Evolutionary conservation across 768 basidiomycete species (phyloP).

Genomic region (Pulveroboletus sp.): DNA sequence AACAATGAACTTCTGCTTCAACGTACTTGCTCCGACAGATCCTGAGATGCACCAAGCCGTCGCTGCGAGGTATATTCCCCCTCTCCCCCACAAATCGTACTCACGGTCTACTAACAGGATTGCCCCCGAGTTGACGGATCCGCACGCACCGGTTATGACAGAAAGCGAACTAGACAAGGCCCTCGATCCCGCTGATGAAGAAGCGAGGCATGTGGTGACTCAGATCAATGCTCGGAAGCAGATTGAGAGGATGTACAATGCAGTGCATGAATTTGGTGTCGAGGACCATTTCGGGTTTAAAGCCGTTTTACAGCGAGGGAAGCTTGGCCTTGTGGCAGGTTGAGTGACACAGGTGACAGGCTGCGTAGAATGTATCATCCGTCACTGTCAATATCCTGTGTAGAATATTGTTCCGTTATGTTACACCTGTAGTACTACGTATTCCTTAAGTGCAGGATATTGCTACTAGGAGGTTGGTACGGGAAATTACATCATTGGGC

Average conservation of each 20-base stretch:
- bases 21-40: slow-evolving; percentile 3
- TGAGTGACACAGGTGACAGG: too few species aligned
- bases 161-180: background rate
- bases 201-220: slow-evolving; percentile 4
- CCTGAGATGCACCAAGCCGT: slow-evolving; percentile 1
- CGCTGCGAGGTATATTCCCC: background rate
- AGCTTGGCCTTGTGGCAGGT: too few species aligned
- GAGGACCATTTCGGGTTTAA: too few species aligned
- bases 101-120: background rate
- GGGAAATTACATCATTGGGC: too few species aligned
- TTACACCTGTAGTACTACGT: too few species aligned
- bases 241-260: slow-evolving; percentile 15
- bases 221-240: slow-evolving; percentile 16
- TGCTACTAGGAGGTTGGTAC: too few species aligned
- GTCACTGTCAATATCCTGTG: too few species aligned
- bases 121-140: background rate
- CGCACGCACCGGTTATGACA: background rate
- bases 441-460: too few species aligned
- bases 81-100: background rate
- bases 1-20: slow-evolving; percentile 6
- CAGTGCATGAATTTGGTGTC: too few species aligned
- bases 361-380: too few species aligned
- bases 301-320: too few species aligned
- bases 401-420: too few species aligned
- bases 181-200: slow-evolving; percentile 1